Conservation (phyloP, 257 asterid genomes). For the Rauvolfia tetraphylla region DNA sequence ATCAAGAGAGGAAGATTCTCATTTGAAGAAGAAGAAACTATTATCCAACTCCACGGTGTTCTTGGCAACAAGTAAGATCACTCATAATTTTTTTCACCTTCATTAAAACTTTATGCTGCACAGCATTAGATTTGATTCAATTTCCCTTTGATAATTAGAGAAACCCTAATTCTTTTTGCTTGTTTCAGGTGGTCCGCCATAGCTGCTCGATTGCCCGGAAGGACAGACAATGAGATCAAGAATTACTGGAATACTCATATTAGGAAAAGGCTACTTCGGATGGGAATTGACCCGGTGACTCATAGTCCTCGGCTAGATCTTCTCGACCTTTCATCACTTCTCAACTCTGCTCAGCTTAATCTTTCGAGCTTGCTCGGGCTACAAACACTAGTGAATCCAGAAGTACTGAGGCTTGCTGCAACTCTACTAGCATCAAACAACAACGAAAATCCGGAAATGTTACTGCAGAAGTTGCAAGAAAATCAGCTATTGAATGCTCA, state of each 20-base stretch:
- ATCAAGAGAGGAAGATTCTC: slow-evolving; percentile 84
- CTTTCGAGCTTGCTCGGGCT: slow-evolving; percentile 54
- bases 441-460: slow-evolving; percentile 33
- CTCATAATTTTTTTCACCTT: not conserved
- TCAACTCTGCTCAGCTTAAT: slow-evolving; percentile 52
- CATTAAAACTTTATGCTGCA: not conserved
- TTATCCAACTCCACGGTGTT: slow-evolving; percentile 73
- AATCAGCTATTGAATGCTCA: slow-evolving; percentile 34
- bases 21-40: slow-evolving; percentile 79
- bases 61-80: slow-evolving; percentile 77
- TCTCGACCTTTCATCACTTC: slow-evolving; percentile 53
- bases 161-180: not conserved
- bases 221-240: slow-evolving; percentile 88
- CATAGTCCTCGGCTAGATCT: slow-evolving; percentile 76
- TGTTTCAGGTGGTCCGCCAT: slow-evolving; percentile 73
- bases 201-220: slow-evolving; percentile 74
- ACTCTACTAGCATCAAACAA: slow-evolving; percentile 37
- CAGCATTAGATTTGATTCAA: too few relatives aligned
- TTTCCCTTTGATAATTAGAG: not conserved
- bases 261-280: slow-evolving; percentile 63
- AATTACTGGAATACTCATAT: slow-evolving; percentile 85
- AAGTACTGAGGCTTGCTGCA: slow-evolving; percentile 43
- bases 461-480: slow-evolving; percentile 47
- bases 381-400: slow-evolving; percentile 72
- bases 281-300: slow-evolving; percentile 83